phyloP scores from a whole-genome alignment of 805 yeast genomes.

The Candida arabinofermentans region DNA sequence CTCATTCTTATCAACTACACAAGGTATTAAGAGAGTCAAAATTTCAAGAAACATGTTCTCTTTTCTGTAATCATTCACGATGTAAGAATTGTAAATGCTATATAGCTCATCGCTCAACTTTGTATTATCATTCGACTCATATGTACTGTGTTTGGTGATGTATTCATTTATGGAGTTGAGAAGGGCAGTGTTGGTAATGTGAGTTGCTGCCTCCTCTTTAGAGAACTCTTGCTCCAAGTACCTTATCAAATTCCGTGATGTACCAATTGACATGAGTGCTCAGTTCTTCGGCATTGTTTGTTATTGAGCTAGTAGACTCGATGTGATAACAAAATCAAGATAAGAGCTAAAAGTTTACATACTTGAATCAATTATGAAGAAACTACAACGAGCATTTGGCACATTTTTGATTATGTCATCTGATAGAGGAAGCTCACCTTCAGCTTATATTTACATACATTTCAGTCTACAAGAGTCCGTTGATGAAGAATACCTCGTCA shows the following conservation, averaged over 20 bases:
- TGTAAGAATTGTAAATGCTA: slow-evolving; percentile 30
- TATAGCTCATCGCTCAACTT: slow-evolving; percentile 36
- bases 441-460: too few species aligned
- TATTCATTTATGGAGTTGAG: slow-evolving; percentile 7
- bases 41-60: slow-evolving; percentile 39
- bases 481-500: too few species aligned
- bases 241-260: slow-evolving; percentile 9
- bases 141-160: slow-evolving; percentile 33
- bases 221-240: slow-evolving; percentile 12
- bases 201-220: neutral
- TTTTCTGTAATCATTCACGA: slow-evolving; percentile 28
- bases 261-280: slow-evolving; percentile 9
- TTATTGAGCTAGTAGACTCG: too few species aligned
- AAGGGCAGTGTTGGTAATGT: slow-evolving; percentile 1
- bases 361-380: too few species aligned
- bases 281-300: too few species aligned
- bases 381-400: too few species aligned
- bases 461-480: too few species aligned
- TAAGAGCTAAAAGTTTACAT: too few species aligned
- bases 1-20: slow-evolving; percentile 29
- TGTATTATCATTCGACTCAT: slow-evolving; percentile 27
- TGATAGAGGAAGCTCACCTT: too few species aligned
- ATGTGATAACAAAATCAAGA: too few species aligned
- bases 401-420: too few species aligned
- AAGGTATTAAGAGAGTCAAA: slow-evolving; percentile 32